Evolutionary conservation across 176 grass and related monocot species (phyloP), one percentile per base, ranked within the genome.

Genomic region (Eremochloa ophiuroides): DNA sequence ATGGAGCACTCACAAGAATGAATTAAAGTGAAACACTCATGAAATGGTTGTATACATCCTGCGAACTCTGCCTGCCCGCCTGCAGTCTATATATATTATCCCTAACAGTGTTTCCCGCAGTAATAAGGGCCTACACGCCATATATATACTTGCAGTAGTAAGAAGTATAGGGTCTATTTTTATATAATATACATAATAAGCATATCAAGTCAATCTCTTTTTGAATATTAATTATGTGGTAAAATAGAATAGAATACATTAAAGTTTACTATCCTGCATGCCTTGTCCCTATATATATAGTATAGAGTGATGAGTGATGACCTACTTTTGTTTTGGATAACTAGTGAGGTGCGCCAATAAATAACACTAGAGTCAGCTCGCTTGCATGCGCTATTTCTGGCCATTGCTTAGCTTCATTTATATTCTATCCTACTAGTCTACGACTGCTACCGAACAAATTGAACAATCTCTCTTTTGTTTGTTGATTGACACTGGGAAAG

Each of bases 401-500:
- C 23, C 68, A 62, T 61, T 41, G 47, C 70, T 80, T 51, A 26
- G 12, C 56, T 65, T 44, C 63, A 34, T 78, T 75, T 89, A 73
- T 41, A 26, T 18, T 9, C 6, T 28, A 76, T 17, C 58, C 15
- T 60, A 40, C 4, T 33, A 75, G 11, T 37, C 13, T 77, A 44
- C 26, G 8, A 5, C 37, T 69, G 40, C 14, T 64, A 71, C 71
- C 26, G 34, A 85, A 81, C 64, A 83, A 75, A 76, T 17, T 17
- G 13, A 46, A n/a, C 27, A 35, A 22, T 66, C 25, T 29, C 69
- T 18, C 40, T 46, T 16, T 25, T 28, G 23, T 66, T 76, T 76
- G 53, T 28, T 85, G 82, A 71, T 85, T 85, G 53, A 76, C 72
- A 77, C n/a, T 65, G 77, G 33, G 71, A 84, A 71, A 82, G 31